Conservation (phyloP, 2,329 filamentous ascomycete species). For the Colletotrichum scovillei region DNA sequence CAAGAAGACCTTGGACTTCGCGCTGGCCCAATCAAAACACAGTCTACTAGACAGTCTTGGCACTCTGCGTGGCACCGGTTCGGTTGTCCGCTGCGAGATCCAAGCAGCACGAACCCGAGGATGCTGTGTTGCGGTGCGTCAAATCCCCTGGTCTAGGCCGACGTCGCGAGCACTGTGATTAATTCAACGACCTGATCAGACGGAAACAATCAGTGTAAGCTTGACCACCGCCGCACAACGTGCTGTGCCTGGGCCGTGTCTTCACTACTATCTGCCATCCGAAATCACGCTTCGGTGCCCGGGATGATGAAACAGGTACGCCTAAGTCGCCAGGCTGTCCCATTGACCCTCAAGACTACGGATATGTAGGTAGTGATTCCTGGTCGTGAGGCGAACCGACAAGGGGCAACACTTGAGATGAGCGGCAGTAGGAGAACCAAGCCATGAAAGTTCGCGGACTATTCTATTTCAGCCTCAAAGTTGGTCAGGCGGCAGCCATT, state of each 20-base stretch:
- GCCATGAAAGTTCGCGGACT: not conserved
- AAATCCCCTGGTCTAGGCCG: not conserved
- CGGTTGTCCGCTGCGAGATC: constrained; percentile 23
- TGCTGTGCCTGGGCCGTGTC: not conserved
- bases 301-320: not conserved
- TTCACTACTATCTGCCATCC: not conserved
- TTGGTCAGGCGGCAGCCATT: not conserved
- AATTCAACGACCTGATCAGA: constrained; percentile 10
- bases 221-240: not conserved
- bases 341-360: not conserved
- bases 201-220: not conserved
- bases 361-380: not conserved
- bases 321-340: not conserved
- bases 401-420: not conserved
- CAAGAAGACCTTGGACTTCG: not conserved
- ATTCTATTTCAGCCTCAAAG: not conserved
- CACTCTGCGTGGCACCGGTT: constrained; percentile 5
- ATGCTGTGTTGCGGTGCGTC: constrained; percentile 7
- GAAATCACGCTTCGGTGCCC: not conserved
- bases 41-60: not conserved
- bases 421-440: not conserved
- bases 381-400: not conserved
- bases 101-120: constrained; percentile 10
- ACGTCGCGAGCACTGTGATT: not conserved
- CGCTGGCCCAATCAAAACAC: constrained; percentile 11